Base-by-base conservation (phyloP, 2,329 filamentous ascomycete genomes). In the Epichloe sibirici region DNA sequence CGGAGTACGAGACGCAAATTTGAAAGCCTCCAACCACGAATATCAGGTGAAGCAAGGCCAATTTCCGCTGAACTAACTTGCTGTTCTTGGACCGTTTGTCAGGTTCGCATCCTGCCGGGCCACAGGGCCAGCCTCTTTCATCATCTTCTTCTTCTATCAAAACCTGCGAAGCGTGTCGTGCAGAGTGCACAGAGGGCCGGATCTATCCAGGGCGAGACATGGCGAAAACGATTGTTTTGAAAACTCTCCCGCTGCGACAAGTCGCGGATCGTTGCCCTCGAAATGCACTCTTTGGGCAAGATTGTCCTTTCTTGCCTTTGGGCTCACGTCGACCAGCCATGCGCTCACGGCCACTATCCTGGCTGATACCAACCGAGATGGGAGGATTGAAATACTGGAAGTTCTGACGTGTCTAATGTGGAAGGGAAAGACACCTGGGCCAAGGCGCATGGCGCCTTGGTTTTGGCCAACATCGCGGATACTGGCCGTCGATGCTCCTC, bases 401-500 rank as follows among this genome's bases (percentile, higher is more conserved):
- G 46, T 17, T 55, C 58, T 3, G 63, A 68, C 47, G 34, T 57
- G 1, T 55, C 58, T 3, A 63, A 68, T 46, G 34, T 57, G 1
- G 11, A n/a, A 0, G 53, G 54, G 34, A 68, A 66, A 51, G 47
- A 49, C 2, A 50, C 21, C 8, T 65, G 62, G 63, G 61, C 61
- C 1, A 39, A 55, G 2, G n/a, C 48, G 0, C 45, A 48, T 4
- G 66, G 66, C 6, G 66, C 67, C n/a, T 58, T 69, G 25, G 66
- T 70, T 48, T 59, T 70, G 1, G 59, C 67, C n/a, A 67, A 67
- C 51, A 65, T 70, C 17, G 66, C 61, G 9, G 67, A 70, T 52
- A 63, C 61, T 3, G 45, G 59, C 46, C 43, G 53, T 5, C 65
- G 66, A 5, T 70, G 67, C 55, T 62, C 63, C 0, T 53, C 51